Base-by-base conservation (phyloP, 2,329 filamentous ascomycete genomes). In the Shiraia sp. region DNA sequence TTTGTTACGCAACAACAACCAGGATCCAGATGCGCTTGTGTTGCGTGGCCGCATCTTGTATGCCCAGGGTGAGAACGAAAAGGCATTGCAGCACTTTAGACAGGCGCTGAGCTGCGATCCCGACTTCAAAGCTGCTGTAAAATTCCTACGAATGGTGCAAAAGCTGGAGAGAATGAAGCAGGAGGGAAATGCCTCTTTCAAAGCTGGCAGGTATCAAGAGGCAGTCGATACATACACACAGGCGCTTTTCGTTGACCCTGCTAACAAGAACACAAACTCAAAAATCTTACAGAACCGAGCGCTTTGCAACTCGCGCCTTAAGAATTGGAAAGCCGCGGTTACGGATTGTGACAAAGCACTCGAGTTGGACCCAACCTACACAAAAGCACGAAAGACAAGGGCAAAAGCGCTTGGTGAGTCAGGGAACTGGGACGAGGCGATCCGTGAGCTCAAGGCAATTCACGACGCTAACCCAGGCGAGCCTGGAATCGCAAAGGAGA, bases 281-380 rank as follows among this genome's bases (percentile, higher is more conserved):
- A 97, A 97, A 78, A 82, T 97, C 34, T 79, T 95, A 36, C 90
- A 95, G 71, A 99, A 99, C 76, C 82, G 93, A 48, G 93, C 93
- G 1, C 79, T 95, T 60, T 93, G 90, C 70, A 82, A 85, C 51
- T 84, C 86, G 45, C 86, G 87, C 76, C 79, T 96, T 38, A 95
- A 93, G 79, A 81, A 91, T 57, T 96, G 85, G 70, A 82, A 86
- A 16, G 80, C 81, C 14, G 91, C 93, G 19, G 87, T 96, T 52
- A 77, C 79, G 9, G 93, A 99, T 74, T 95, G 90, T 68, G 90
- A 92, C 52, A 81, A 81, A 48, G 93, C 93, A 16, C 79, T 96
- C 49, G 78, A 82, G 55, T 80, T 97, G 10, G 93, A 99, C 57
- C 83, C 90, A 1, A 76, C 79, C 28, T 99, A 97, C 74, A 78